Base-by-base conservation (phyloP, 495 filamentous ascomycete species). In the Penicillium desertorum region DNA sequence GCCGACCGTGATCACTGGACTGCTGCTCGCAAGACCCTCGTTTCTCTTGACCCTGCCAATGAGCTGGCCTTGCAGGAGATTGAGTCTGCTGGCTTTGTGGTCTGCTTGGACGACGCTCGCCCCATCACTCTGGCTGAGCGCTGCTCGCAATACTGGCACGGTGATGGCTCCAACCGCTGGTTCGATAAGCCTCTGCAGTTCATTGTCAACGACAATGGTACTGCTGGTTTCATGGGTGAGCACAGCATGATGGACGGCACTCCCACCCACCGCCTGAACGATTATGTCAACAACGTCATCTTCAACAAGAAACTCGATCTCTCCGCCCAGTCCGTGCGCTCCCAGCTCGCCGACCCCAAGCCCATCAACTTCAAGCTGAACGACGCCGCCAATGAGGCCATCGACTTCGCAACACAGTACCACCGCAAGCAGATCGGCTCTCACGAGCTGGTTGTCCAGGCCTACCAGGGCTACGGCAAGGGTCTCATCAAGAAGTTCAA, bases 201-300 rank as follows among this genome's bases (percentile, higher is more conserved):
- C 75, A 93, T 99, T 67, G 69, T 99, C 75, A 97, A 96, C 74
- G 92, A 98, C 66, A 99, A 99, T 74, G 95, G 92, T 62, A 95
- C 94, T 16, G 89, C 95, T 23, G 95, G 95, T 58, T 99, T 99
- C 81, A 91, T 89, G 79, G 95, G 95, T 67, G 95, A 99, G 80
- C 95, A 99, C 80, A 92, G 87, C 75, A 98, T 99, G 95, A 99
- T 99, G 95, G 95, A 99, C 71, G 95, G 95, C 55, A 99, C 93
- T 27, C 91, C 95, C 2, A 99, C 95, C 12, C 92, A 98, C 73
- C 86, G 95, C 4, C 83, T 99, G 30, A 98, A 96, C 72, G 94
- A 99, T 81, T 90, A 89, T 69, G 81, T 92, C 73, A 94, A 92
- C 79, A 83, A 84, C 66, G 77, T 91, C 63, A 96, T 97, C 73